These are phyloP conservation scores for Rutstroemia sydowiana DNA, from an alignment of 2,329 filamentous ascomycete genomes.

Conservation along the genomic window DNA sequence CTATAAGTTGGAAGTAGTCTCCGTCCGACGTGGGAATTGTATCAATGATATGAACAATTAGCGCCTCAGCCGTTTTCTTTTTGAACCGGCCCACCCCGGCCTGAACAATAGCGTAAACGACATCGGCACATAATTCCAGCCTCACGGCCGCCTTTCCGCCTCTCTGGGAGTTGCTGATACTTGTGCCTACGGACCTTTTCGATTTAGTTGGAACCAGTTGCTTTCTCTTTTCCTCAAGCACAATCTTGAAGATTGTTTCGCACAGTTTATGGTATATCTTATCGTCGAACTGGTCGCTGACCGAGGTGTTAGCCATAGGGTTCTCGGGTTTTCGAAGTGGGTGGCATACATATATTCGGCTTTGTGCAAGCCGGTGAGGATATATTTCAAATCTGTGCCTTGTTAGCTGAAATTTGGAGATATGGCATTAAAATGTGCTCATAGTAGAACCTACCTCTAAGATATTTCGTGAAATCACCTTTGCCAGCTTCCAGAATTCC, in stretches of 20 bases:
- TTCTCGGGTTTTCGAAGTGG: not conserved
- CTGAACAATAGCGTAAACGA: conserved; percentile 64
- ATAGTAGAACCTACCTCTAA: conserved; percentile 12
- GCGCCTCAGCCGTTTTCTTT: conserved; percentile 67
- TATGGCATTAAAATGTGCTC: not conserved
- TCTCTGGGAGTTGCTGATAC: too few relatives aligned
- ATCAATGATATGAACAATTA: conserved; percentile 77
- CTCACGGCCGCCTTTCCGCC: not conserved
- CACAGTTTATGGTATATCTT: conserved; percentile 76
- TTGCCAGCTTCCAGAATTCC: conserved; percentile 1
- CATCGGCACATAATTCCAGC: conserved; percentile 61
- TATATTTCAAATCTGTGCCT: conserved; percentile 23
- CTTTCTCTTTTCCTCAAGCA: conserved; percentile 57
- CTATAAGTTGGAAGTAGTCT: conserved; percentile 59
- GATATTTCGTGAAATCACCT: not conserved
- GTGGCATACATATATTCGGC: conserved; percentile 22
- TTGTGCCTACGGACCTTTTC: conserved; percentile 42
- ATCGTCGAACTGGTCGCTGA: conserved; percentile 49
- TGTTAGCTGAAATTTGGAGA: not conserved
- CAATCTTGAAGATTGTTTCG: conserved; percentile 69
- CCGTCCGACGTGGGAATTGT: conserved; percentile 57
- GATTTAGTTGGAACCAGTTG: conserved; percentile 47
- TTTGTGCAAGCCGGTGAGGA: conserved; percentile 24
- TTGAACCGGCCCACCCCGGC: conserved; percentile 62
- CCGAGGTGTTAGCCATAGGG: conserved; percentile 13